Evolutionary conservation across 768 basidiomycete genomes (phyloP), one percentile per base, ranked within the genome.

Genomic region (Suillus subalutaceus): DNA sequence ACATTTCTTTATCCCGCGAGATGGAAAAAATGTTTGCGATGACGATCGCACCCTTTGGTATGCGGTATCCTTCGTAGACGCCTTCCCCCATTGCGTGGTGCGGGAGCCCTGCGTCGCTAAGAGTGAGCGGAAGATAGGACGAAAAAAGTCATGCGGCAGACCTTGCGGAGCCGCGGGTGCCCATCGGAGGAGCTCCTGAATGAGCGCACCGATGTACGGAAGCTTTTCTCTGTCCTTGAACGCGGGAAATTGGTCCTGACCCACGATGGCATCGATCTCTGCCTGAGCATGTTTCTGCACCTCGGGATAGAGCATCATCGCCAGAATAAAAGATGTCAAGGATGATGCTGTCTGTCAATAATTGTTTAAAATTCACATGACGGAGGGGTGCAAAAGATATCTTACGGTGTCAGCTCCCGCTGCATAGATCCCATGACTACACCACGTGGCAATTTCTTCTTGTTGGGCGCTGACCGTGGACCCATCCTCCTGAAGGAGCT

Each of bases 201-300:
- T 62, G 32, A 75, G 9, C 2, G 69, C 48, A 23, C 48, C 13
- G 13, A 50, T 50, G 23, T 50, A 50, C 10, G 48, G 6, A 50
- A 50, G 48, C 72, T 55, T 71, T 0, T 63, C 56, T 6, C 70
- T 69, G 56, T 77, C 74, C 3, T 69, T 57, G 26, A 72, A 74
- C 1, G 71, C 73, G 7, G 76, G 74, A 30, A 75, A 48, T 56
- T 59, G 63, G 15, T 66, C 62, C 2, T 48, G 40, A 8, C 76
- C 76, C 20, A 78, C 69, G 0, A 77, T 68, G 0, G 56, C 13
- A 40, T 75, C 75, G 18, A 78, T 63, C 52, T 78, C 76, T 43
- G 65, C 64, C 56, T 73, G 76, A 0, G 71, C 76, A 50, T 69
- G 76, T 48, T 67, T 66, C 68, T 73, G 67, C 26, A 73, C 71